These are phyloP conservation scores for Talinum fruticosum DNA, from an alignment of 148 eudicot genomes.

Conservation along the genomic window DNA sequence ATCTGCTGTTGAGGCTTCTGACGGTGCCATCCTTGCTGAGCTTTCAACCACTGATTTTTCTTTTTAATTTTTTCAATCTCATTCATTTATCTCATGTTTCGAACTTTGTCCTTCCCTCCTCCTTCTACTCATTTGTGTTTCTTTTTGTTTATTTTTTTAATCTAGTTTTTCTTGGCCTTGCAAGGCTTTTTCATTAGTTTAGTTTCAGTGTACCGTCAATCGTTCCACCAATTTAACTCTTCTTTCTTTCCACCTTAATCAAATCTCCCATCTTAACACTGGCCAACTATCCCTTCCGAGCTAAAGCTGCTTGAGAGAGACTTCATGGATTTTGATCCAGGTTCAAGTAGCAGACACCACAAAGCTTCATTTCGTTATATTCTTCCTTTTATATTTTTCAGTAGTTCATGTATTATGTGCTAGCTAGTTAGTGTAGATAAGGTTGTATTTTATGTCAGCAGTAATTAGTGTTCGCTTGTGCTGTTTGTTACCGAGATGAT, in stretches of 20 bases:
- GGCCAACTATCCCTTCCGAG: not conserved
- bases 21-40: not conserved
- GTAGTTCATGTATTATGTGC: not conserved
- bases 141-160: not conserved
- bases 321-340: not conserved
- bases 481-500: too few species aligned
- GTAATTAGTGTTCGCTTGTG: not conserved
- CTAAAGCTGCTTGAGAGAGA: not conserved
- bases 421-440: not conserved
- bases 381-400: not conserved
- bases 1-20: not conserved
- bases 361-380: too few species aligned
- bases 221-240: too few species aligned
- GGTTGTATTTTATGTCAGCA: not conserved
- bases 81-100: not conserved
- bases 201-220: not conserved
- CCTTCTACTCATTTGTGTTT: too few species aligned
- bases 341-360: too few species aligned
- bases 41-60: not conserved
- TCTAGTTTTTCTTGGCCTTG: constrained; percentile 5
- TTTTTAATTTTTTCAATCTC: not conserved
- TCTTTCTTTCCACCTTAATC: not conserved
- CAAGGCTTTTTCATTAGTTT: not conserved
- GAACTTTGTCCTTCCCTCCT: too few species aligned
- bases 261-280: not conserved